These are phyloP conservation scores for Mycena amicta DNA, from an alignment of 768 basidiomycete species.

Conservation along the genomic window DNA sequence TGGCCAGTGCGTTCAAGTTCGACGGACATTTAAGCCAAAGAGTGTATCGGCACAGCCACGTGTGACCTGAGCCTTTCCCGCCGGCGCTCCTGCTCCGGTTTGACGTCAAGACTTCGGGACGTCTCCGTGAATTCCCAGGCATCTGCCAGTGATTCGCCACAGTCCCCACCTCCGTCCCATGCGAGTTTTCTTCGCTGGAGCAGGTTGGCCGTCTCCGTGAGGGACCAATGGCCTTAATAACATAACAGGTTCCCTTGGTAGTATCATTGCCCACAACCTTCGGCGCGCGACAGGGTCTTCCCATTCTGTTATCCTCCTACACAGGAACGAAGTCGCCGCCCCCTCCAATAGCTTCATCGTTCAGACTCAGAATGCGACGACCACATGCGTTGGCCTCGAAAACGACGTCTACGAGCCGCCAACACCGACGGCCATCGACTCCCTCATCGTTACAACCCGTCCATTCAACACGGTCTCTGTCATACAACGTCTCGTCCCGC, in stretches of 20 bases:
- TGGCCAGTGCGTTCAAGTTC: constrained; percentile 60
- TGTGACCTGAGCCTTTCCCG: too few relatives aligned
- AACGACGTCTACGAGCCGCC: constrained; percentile 49
- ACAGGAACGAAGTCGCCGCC: constrained; percentile 50
- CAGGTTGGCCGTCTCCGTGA: too few relatives aligned
- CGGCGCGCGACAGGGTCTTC: constrained; percentile 55
- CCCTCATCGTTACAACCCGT: constrained; percentile 84
- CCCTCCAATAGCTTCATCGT: constrained; percentile 45
- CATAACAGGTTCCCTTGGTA: constrained; percentile 86
- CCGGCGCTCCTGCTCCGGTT: too few relatives aligned
- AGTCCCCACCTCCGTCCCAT: too few relatives aligned
- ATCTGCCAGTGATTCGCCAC: too few relatives aligned
- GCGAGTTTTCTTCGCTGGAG: too few relatives aligned
- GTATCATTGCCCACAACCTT: constrained; percentile 79
- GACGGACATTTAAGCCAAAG: too few relatives aligned
- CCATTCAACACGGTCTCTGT: constrained; percentile 65
- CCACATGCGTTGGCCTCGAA: constrained; percentile 46
- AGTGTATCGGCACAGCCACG: too few relatives aligned
- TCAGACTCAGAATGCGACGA: constrained; percentile 50
- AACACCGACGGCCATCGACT: constrained; percentile 52
- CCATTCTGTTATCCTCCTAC: constrained; percentile 69
- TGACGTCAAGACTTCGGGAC: too few relatives aligned
- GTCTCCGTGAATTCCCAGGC: too few relatives aligned
- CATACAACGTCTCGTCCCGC: constrained; percentile 58
- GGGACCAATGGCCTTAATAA: too few relatives aligned